Evolutionary conservation across 163 green algal species (phyloP), one percentile per base, ranked within the genome.

Genomic region (Prototheca wickerhamii): DNA sequence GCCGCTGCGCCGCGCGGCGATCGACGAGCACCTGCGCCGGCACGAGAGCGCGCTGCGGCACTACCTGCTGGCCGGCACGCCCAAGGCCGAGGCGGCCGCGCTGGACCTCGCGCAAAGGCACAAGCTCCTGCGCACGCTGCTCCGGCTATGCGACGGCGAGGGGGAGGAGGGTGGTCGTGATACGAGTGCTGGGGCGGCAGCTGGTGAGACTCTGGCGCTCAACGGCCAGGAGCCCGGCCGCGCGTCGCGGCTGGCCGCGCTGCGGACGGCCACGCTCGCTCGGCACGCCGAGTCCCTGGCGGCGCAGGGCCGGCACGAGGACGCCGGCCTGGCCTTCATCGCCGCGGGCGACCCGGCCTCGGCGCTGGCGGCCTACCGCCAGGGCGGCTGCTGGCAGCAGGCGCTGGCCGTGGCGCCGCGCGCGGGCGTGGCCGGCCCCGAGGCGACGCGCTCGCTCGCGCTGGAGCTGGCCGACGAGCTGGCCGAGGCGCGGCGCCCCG

Each of bases 11-110:
- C 61, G 64, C 10, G 58, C 87, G 40, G 70, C 70, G 4, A 85
- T 96, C 43, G 86, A 95, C 73, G 61, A 84, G 59, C 75, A 86
- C 63, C 75, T 96, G 53, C 37, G 80, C 15, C 74, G 84, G 10
- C 87, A 69, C 46, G 30, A 54, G 2, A 43, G 25, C 0, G 88
- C 88, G 0, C 64, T 96, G 43, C 4, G 23, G 0, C 51, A 87
- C 61, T 58, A 94, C 52, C 46, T 87, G 12, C 68, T 60, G 1
- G 79, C 84, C 1, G 85, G 85, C 6, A 21, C 46, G 46, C 61
- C 57, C 0, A 33, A 71, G 3, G 73, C 85, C 65, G 86, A 90
- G 37, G 59, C 72, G 2, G 65, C 67, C 5, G 78, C 87, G 18
- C 67, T 95, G 23, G 52, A 63, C 6, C 75, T 95, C 5, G 87